Evolutionary conservation across 2,329 filamentous ascomycete species (phyloP), one percentile per base, ranked within the genome.

Genomic region (Mollisiaceae sp.): DNA sequence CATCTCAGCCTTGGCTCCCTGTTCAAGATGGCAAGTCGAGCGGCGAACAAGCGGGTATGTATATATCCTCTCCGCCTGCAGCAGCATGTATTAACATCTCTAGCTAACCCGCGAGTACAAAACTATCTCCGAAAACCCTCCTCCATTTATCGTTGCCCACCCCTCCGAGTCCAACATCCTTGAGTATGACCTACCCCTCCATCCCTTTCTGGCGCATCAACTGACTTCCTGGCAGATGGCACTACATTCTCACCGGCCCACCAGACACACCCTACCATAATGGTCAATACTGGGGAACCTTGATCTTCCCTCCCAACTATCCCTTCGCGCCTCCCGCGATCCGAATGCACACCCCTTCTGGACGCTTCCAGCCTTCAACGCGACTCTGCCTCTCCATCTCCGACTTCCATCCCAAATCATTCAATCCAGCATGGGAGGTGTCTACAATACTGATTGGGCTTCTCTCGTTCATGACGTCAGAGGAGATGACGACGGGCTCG

Each of bases 341-440:
- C 79, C 93, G 94, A 76, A 99, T 99, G 95, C 95, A 98, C 83
- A 99, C 95, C 0, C 95, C 95, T 1, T 94, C 91, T 14, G 95
- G 95, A 65, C 92, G 95, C 75, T 99, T 99, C 81, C 93, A 97
- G 77, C 93, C 94, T 1, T 95, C 91, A 1, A 94, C 93, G 15
- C 88, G 95, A 59, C 87, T 99, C 24, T 99, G 95, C 75, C 89
- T 99, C 57, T 96, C 92, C 76, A 99, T 99, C 75, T 94, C 90
- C 73, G 95, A 99, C 77, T 99, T 98, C 80, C 95, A 99, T 77
- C 95, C 95, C 4, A 97, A 97, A 78, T 94, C 91, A 35, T 99
- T 98, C 83, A 99, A 99, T 77, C 95, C 95, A 1, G 94, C 95
- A 0, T 99, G 95, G 95, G 94, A 97, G 76, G 95, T 99, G 8